Base-by-base conservation (phyloP, 371 early-diverging fungal genomes). In the Smittium culicis region DNA sequence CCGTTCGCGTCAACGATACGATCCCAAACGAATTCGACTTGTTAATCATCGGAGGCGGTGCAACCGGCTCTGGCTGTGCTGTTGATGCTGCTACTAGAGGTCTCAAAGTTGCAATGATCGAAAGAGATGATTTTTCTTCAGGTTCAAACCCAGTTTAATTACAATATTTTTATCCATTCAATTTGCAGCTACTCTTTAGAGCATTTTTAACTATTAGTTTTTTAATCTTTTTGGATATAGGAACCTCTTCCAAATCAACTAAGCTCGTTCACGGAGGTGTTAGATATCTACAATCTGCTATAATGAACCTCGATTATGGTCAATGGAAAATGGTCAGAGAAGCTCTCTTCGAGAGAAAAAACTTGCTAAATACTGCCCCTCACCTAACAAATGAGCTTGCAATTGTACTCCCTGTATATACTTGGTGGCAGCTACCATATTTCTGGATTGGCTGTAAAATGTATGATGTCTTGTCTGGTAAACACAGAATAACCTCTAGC, bases 241-340 rank as follows among this genome's bases (percentile, higher is more conserved):
- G 63, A 82, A 99, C 99, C 1, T 92, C 92, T 34, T 97, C 98
- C 1, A 85, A 96, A 70, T 91, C 91, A 25, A 99, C 99, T 3
- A 99, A 99, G 74, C 83, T 99, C 17, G 92, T 99, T 27, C 99
- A 99, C 74, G 99, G 99, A 67, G 99, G 99, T 72, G 97, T 99
- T 35, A 85, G 99, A 65, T 99, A 99, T 78, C 83, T 99, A 69
- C 97, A 98, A 79, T 98, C 98, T 80, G 99, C 99, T 2, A 84
- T 99, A 63, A 84, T 86, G 81, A 91, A 95, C 61, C 78, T 96
- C 27, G 98, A 96, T 72, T 88, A 88, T 76, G 95, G 89, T 77
- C 99, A 99, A 76, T 96, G 92, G 85, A 90, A 92, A 75, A 82
- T 99, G 54, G 99, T 99, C 29, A 79, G 82, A 34, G 98, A 99